A percentile compares a stretch with the other conserved stretches of the same genome.
These are phyloP conservation scores for Coleophoma crateriformis DNA, from an alignment of 2,329 filamentous ascomycete species.

Conservation along the genomic window DNA sequence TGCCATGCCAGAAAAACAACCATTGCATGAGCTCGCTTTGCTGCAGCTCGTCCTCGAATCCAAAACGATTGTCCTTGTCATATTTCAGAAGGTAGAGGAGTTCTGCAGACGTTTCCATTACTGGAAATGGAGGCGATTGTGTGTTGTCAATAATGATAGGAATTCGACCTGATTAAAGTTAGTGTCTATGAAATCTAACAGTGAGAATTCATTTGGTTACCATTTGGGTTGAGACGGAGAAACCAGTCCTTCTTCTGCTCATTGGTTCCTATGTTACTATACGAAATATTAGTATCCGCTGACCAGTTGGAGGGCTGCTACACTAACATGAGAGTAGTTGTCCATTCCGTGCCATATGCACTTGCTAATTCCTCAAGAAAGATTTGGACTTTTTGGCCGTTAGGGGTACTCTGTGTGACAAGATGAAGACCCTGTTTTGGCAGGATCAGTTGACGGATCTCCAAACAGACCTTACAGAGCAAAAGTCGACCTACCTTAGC, in stretches of 20 bases:
- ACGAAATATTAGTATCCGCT: background rate
- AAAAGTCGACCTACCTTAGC: too few relatives aligned
- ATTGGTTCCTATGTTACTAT: slow-evolving; percentile 39
- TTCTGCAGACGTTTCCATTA: slow-evolving; percentile 47
- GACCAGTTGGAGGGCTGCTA: too few relatives aligned
- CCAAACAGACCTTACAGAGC: too few relatives aligned
- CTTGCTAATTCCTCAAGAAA: slow-evolving; percentile 47
- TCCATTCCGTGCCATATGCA: slow-evolving; percentile 42
- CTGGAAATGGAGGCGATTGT: slow-evolving; percentile 40
- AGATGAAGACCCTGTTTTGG: slow-evolving; percentile 38
- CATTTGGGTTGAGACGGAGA: slow-evolving; percentile 39
- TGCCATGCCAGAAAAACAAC: slow-evolving; percentile 49
- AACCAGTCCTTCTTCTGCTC: slow-evolving; percentile 53
- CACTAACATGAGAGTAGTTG: slow-evolving; percentile 33
- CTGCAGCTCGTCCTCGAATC: slow-evolving; percentile 46
- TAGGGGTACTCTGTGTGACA: slow-evolving; percentile 44
- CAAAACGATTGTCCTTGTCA: slow-evolving; percentile 43
- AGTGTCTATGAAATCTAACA: slow-evolving; percentile 3
- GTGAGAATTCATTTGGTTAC: slow-evolving; percentile 13
- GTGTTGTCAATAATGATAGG: slow-evolving; percentile 45
- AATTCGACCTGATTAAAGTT: slow-evolving; percentile 31
- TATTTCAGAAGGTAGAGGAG: slow-evolving; percentile 45
- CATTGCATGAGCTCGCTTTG: slow-evolving; percentile 42
- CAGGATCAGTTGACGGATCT: too few relatives aligned
- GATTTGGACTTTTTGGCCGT: slow-evolving; percentile 46